These are phyloP conservation scores for Calonectria leucothoes DNA, from an alignment of 2,329 filamentous ascomycete genomes.

Conservation along the genomic window DNA sequence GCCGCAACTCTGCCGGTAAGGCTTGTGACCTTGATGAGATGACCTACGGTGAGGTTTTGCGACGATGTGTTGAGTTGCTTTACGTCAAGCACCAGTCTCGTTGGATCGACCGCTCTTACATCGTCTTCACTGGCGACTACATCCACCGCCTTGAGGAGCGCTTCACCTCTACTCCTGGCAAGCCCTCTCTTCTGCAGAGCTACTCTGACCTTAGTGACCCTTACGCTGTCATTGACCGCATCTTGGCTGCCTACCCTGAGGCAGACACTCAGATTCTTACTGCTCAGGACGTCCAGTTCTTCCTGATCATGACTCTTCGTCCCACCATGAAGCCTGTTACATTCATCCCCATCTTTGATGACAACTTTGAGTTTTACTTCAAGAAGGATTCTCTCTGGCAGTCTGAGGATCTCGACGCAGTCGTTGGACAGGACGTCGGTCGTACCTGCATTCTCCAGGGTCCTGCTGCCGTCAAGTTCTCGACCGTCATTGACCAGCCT, in stretches of 20 bases:
- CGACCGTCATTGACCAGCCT: constrained; percentile 89
- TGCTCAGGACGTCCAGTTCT: constrained; percentile 97
- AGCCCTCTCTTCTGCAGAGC: constrained; percentile 87
- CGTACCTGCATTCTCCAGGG: constrained; percentile 97
- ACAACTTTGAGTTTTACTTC: constrained; percentile 99
- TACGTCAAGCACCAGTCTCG: constrained; percentile 91
- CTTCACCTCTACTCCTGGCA: constrained; percentile 79
- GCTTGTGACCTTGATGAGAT: constrained; percentile 93
- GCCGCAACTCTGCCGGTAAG: constrained; percentile 82
- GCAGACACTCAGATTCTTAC: constrained; percentile 94
- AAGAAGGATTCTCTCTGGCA: constrained; percentile 99
- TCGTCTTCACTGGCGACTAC: constrained; percentile 89
- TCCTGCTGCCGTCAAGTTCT: constrained; percentile 91
- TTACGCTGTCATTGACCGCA: constrained; percentile 80
- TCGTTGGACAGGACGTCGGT: constrained; percentile 95
- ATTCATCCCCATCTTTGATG: constrained; percentile 94
- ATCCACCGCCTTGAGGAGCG: constrained; percentile 97
- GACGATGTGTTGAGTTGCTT: constrained; percentile 88
- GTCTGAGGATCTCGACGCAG: constrained; percentile 95
- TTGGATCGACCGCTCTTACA: constrained; percentile 91
- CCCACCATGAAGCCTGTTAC: constrained; percentile 96
- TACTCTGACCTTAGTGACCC: constrained; percentile 90
- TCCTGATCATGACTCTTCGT: constrained; percentile 90
- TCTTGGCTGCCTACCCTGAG: constrained; percentile 86
- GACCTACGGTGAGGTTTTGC: constrained; percentile 91